Evolutionary conservation across 768 basidiomycete species (phyloP), one percentile per base, ranked within the genome.

Genomic region (Lentinula lateritia): DNA sequence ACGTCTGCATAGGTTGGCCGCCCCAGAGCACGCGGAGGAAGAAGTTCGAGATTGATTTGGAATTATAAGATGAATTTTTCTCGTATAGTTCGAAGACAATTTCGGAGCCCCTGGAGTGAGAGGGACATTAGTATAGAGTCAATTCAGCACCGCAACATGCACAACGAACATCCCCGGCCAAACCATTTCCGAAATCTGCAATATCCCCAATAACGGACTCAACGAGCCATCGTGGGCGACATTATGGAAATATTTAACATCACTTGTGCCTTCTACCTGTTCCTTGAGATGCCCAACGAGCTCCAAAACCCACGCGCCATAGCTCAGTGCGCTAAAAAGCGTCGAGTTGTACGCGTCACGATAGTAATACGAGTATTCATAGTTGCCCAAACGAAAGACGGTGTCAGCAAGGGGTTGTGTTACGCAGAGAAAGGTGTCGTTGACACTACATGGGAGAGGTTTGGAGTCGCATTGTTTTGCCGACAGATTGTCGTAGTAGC

Each of bases 291-390:
- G 78, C 0, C 69, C 68, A 65, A 74, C 75, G 18, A 82, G 69
- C 62, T 82, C 80, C 3, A 80, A 70, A 48, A 79, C 67, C 76
- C 76, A 83, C 1, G 73, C 78, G 1, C 80, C 80, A 46, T 77
- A 81, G 60, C 70, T 72, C 16, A 80, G 65, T 2, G 76, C 70
- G 12, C 79, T 66, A 55, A 80, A 81, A 59, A 74, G 65, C 0
- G 79, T 69, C 1, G 80, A 80, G 9, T 74, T 68, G 35, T 76
- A 75, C 0, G 80, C 79, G 53, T 80, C 79, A 1, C 81, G 74
- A 67, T 67, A 82, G 23, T 76, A 72, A 76, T 75, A 86, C 62
- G 74, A 80, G 62, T 86, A 85, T 68, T 86, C 84, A 82, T 83
- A 86, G 61, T 83, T 82, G 0, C 83, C 84, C 5, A 84, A 73